phyloP scores from a whole-genome alignment of 331 rosid species.

The Cydonia oblonga region DNA sequence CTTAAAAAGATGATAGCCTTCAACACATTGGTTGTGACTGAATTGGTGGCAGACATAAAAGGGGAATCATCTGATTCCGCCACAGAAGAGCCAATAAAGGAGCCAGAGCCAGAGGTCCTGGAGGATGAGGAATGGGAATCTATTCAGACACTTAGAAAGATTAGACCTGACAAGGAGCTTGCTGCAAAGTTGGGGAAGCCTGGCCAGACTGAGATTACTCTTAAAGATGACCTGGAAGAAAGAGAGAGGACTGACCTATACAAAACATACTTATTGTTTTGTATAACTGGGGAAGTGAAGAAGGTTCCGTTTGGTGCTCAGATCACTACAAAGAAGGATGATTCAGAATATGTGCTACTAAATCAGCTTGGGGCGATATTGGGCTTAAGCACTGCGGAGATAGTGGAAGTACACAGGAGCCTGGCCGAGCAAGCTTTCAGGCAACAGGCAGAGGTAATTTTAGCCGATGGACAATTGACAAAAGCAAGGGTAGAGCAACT shows the following conservation, averaged over 20 bases:
- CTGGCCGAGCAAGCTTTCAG: constrained; percentile 90
- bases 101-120: constrained; percentile 27
- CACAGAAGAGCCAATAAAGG: constrained; percentile 52
- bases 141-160: constrained; percentile 59
- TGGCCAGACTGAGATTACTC: constrained; percentile 87
- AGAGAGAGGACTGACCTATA: constrained; percentile 87
- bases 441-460: constrained; percentile 93
- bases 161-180: constrained; percentile 56
- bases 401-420: constrained; percentile 73
- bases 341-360: constrained; percentile 61
- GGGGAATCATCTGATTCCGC: constrained; percentile 63
- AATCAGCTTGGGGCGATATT: constrained; percentile 84
- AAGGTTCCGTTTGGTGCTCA: constrained; percentile 70
- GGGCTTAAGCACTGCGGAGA: constrained; percentile 68
- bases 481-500: constrained; percentile 85
- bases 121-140: constrained; percentile 77
- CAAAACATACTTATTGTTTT: constrained; percentile 75
- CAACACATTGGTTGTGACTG: constrained; percentile 82
- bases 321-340: constrained; percentile 74
- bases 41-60: constrained; percentile 81
- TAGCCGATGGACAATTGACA: constrained; percentile 93
- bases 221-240: constrained; percentile 80
- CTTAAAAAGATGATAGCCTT: constrained; percentile 89
- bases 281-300: constrained; percentile 77
- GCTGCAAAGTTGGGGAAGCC: constrained; percentile 62